Base-by-base conservation (phyloP, 192 early-diverging fungal species). In the Gigaspora rosea region DNA sequence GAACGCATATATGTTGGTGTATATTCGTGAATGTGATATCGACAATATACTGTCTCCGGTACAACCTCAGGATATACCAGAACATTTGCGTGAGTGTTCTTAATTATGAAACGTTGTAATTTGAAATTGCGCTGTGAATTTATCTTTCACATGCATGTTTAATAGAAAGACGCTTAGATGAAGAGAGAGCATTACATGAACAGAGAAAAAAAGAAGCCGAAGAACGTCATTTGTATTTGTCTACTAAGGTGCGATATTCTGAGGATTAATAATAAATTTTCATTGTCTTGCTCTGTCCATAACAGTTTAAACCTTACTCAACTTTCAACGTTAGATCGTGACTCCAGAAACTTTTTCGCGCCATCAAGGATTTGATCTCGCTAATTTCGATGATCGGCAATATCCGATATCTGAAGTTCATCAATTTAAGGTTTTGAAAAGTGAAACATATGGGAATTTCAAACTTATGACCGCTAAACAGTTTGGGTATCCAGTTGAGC, bases 1-100 rank as follows among this genome's bases (percentile, higher is more conserved):
- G 8, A 99, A 98, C 77, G 98, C 98, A 9, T 99, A 99, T 87
- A 98, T 99, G 97, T 85, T 99, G 81, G 96, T 97, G 35, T 99
- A 99, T 74, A 90, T 99, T 56, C 92, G 96, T 63, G 90, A 95
- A 81, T 78, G 83, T 13, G 86, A 92, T 78, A 81, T 91, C 71
- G 92, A 92, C 33, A 76, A 88, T 27, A 88, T 98, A 33, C 82
- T 98, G 67, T 83, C 85, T 13, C 86, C 89, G 32, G 80, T 93
- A 6, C 84, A 85, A 13, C 85, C 87, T 13, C 74, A 84, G 2
- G 95, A 97, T 47, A 92, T 96, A 67, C 97, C 96, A 12, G 83
- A 82, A 63, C 96, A 98, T 80, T 81, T 99, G 67, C 81, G 84
- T 80, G 80, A 81, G 65, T 46, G 78, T 69, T 69, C 15, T 13